phyloP scores from a whole-genome alignment of 768 basidiomycete species.

The Hirschioporus abietinus region DNA sequence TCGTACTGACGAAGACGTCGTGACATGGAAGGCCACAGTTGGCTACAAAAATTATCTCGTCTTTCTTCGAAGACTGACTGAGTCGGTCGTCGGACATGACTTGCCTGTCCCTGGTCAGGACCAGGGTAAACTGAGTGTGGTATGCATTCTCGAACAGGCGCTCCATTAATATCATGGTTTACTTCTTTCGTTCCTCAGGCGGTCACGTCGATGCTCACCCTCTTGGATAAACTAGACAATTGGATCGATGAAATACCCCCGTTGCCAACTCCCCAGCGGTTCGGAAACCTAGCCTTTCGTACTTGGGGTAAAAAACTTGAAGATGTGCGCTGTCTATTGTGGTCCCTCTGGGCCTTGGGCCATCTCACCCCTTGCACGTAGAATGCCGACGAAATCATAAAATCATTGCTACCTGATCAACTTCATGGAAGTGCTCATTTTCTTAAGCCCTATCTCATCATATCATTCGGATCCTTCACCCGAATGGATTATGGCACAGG shows the following conservation, averaged over 20 bases:
- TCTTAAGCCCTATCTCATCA: slow-evolving; percentile 71
- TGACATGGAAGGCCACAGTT: slow-evolving; percentile 61
- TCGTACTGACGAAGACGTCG: slow-evolving; percentile 66
- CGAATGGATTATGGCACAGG: slow-evolving; percentile 97
- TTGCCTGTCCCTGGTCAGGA: slow-evolving; percentile 37
- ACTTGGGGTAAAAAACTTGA: slow-evolving; percentile 76
- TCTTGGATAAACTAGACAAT: slow-evolving; percentile 60
- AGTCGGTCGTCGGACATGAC: slow-evolving; percentile 64
- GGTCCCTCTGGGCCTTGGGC: slow-evolving; percentile 12
- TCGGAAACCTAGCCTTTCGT: slow-evolving; percentile 88
- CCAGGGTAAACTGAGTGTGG: slow-evolving; percentile 30
- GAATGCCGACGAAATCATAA: slow-evolving; percentile 50
- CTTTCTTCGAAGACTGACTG: slow-evolving; percentile 72
- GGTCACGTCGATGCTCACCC: slow-evolving; percentile 37
- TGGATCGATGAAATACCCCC: slow-evolving; percentile 86
- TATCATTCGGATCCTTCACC: slow-evolving; percentile 84
- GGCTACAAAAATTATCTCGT: slow-evolving; percentile 71
- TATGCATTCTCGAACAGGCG: slow-evolving; percentile 10
- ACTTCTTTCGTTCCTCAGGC: slow-evolving; percentile 30
- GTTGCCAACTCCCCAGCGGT: slow-evolving; percentile 69
- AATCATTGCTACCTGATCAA: slow-evolving; percentile 40
- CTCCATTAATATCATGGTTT: slow-evolving; percentile 3
- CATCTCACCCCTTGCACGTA: slow-evolving; percentile 22
- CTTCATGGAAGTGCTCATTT: slow-evolving; percentile 47
- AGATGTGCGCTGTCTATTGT: slow-evolving; percentile 44